These are phyloP conservation scores for Solanum chacoense DNA, from an alignment of 305 asterid genomes.

Conservation along the genomic window DNA sequence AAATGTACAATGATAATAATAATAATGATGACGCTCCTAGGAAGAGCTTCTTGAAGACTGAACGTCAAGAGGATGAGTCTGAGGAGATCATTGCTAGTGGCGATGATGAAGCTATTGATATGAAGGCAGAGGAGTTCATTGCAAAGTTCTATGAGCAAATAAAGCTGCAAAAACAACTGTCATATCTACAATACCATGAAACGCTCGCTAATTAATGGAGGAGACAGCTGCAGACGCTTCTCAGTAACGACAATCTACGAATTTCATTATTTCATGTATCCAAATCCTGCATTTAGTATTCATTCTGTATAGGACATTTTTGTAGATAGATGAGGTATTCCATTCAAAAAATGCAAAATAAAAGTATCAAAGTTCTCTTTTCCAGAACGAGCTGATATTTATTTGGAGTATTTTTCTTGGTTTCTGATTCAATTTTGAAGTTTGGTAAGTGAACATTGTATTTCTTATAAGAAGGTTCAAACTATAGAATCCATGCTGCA, in stretches of 20 bases:
- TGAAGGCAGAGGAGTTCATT: slow-evolving; percentile 71
- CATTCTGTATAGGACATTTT: not conserved
- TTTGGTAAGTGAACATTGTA: not conserved
- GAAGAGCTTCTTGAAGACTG: slow-evolving; percentile 9
- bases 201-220: not conserved
- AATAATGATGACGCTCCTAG: not conserved
- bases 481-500: not conserved
- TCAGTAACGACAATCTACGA: not conserved
- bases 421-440: not conserved
- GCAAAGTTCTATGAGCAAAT: slow-evolving; percentile 59
- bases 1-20: not conserved
- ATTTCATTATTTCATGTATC: not conserved
- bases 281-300: not conserved
- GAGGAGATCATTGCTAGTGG: slow-evolving; percentile 5
- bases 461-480: not conserved
- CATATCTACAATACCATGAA: slow-evolving; percentile 26
- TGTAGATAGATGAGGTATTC: not conserved
- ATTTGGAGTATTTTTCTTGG: not conserved
- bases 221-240: not conserved
- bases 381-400: not conserved
- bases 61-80: not conserved
- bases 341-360: not conserved
- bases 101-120: slow-evolving; percentile 45
- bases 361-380: not conserved
- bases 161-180: slow-evolving; percentile 52